phyloP scores from a whole-genome alignment of 2,329 filamentous ascomycete species.

The Ceratocystis eucalypticola region DNA sequence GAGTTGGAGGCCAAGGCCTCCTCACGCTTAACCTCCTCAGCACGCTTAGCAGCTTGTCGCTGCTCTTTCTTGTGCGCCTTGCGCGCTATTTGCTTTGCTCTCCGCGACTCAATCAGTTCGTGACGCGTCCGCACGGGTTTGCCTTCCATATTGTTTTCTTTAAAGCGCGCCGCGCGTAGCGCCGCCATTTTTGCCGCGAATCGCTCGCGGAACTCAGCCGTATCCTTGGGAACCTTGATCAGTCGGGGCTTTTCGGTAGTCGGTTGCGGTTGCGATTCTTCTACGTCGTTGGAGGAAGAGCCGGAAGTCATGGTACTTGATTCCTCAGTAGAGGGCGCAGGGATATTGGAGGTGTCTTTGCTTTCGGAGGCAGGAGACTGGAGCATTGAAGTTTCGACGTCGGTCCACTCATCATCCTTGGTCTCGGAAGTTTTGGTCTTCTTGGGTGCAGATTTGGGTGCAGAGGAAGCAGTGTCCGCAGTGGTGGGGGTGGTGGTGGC shows the following conservation, averaged over 20 bases:
- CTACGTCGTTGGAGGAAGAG: slow-evolving; percentile 53
- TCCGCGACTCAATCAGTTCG: slow-evolving; percentile 79
- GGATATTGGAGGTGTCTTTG: slow-evolving; percentile 30
- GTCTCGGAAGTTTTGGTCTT: slow-evolving; percentile 16
- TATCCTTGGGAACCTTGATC: slow-evolving; percentile 55
- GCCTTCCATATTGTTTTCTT: slow-evolving; percentile 63
- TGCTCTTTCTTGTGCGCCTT: slow-evolving; percentile 83
- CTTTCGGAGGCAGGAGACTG: slow-evolving; percentile 45
- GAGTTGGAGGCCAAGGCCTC: slow-evolving; percentile 50
- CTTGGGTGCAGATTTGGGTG: slow-evolving; percentile 18
- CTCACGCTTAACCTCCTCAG: slow-evolving; percentile 57
- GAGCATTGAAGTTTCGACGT: slow-evolving; percentile 31
- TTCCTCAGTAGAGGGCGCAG: slow-evolving; percentile 34
- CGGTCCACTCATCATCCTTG: slow-evolving; percentile 23
- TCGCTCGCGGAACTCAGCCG: slow-evolving; percentile 61
- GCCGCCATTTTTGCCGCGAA: slow-evolving; percentile 73
- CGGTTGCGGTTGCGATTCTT: slow-evolving; percentile 32
- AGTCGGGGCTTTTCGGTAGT: slow-evolving; percentile 43
- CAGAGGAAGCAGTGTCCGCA: slow-evolving; percentile 20
- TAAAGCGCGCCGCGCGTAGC: slow-evolving; percentile 62
- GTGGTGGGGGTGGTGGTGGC: slow-evolving; percentile 14
- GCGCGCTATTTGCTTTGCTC: slow-evolving; percentile 74
- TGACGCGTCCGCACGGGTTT: slow-evolving; percentile 73
- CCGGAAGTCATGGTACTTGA: slow-evolving; percentile 29
- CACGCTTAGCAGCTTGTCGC: slow-evolving; percentile 60